phyloP scores from a whole-genome alignment of 2,329 filamentous ascomycete genomes.

The Fusarium sp. region DNA sequence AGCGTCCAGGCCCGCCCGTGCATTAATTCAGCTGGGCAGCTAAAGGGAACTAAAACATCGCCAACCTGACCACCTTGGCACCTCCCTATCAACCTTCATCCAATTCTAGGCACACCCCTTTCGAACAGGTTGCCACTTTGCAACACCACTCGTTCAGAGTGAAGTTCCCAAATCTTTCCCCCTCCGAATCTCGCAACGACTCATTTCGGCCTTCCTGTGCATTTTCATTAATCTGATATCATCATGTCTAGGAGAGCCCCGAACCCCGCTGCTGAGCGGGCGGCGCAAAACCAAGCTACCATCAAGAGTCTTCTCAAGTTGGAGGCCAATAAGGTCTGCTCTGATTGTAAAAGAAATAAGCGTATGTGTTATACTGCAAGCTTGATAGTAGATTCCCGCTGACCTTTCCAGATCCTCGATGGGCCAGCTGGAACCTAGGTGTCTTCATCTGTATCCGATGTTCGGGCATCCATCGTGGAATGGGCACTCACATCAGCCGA shows the following conservation, averaged over 20 bases:
- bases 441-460: conserved; percentile 98
- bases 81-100: conserved; percentile 44
- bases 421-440: conserved; percentile 98
- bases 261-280: conserved; percentile 85
- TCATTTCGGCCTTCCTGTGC: neutral
- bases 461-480: conserved; percentile 97
- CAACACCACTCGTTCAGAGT: conserved; percentile 28
- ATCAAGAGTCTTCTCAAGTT: conserved; percentile 96
- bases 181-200: neutral
- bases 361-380: conserved; percentile 67
- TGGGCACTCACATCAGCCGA: conserved; percentile 98
- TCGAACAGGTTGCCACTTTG: conserved; percentile 44
- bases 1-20: conserved; percentile 14
- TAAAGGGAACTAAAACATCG: conserved; percentile 38
- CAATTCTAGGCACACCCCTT: conserved; percentile 32
- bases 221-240: conserved; percentile 17
- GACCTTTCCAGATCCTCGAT: conserved; percentile 81
- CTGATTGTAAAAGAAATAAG: conserved; percentile 99
- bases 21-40: conserved; percentile 41
- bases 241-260: conserved; percentile 82
- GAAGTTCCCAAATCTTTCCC: neutral
- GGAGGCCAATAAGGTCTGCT: conserved; percentile 95
- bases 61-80: conserved; percentile 46
- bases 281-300: conserved; percentile 91
- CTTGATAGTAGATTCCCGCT: conserved; percentile 2